These are phyloP conservation scores for Camellia lanceoleosa DNA, from an alignment of 148 eudicot species.

Conservation along the genomic window DNA sequence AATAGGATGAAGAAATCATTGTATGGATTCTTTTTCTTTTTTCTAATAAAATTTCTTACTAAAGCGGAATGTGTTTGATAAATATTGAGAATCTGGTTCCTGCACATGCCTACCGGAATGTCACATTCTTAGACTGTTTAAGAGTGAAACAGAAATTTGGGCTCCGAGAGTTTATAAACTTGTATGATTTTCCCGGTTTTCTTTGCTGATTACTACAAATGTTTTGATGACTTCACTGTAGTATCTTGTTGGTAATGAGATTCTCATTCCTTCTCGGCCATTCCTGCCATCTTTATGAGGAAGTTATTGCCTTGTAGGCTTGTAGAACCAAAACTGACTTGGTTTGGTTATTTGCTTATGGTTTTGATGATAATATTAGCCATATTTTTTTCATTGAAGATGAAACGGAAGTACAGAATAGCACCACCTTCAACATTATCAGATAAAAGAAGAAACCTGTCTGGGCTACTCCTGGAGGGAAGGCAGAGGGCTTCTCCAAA, in stretches of 20 bases:
- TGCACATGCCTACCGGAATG: background rate
- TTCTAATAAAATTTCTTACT: too few species aligned
- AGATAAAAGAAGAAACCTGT: slow-evolving; percentile 45
- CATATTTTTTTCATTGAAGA: slow-evolving; percentile 26
- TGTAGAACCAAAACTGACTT: too few species aligned
- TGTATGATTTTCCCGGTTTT: too few species aligned
- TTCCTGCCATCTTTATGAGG: background rate
- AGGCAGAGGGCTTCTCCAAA: slow-evolving; percentile 44
- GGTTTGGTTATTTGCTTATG: background rate
- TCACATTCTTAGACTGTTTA: background rate
- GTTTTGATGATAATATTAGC: background rate
- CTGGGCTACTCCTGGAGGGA: slow-evolving; percentile 36
- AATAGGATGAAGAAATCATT: background rate
- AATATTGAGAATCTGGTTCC: background rate
- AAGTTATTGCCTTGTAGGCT: too few species aligned
- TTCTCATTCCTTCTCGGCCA: background rate
- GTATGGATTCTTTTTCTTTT: too few species aligned
- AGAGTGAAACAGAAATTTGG: background rate
- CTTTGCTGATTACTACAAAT: background rate
- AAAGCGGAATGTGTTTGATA: background rate
- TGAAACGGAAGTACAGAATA: slow-evolving; percentile 61
- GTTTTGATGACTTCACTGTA: background rate
- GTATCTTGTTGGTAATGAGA: background rate
- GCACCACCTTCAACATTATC: slow-evolving; percentile 35
- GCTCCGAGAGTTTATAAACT: background rate